A percentile compares a stretch with the other conserved stretches of the same genome.
phyloP scores from a whole-genome alignment of 495 filamentous ascomycete genomes.

The Aspergillus saccharolyticus region DNA sequence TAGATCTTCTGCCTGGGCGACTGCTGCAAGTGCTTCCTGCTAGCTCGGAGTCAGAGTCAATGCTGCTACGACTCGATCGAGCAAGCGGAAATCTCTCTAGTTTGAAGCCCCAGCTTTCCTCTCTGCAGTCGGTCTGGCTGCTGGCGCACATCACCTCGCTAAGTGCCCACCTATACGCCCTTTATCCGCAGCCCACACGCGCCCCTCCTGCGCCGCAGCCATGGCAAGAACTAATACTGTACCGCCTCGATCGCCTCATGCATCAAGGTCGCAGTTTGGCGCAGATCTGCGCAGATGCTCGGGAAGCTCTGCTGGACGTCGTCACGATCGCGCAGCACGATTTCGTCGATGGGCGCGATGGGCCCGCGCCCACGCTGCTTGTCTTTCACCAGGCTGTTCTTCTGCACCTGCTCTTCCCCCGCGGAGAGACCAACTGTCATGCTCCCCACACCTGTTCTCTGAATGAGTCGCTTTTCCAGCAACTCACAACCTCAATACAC shows the following conservation, averaged over 20 bases:
- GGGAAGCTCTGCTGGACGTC: neutral
- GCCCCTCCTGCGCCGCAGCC: neutral
- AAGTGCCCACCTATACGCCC: neutral
- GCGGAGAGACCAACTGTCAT: neutral
- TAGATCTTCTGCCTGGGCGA: neutral
- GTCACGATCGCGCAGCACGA: neutral
- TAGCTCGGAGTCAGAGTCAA: neutral
- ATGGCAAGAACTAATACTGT: constrained; percentile 6
- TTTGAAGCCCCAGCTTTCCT: neutral
- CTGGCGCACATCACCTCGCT: constrained; percentile 6
- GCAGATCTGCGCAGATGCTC: neutral
- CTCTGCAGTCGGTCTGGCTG: constrained; percentile 4
- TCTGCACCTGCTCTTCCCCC: neutral
- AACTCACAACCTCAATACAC: neutral
- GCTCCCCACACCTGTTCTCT: neutral
- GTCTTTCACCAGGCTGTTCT: neutral
- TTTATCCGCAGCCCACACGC: neutral
- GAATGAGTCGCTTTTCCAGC: neutral
- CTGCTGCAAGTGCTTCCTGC: neutral
- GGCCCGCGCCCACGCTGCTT: neutral
- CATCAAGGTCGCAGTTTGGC: neutral
- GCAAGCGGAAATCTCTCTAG: constrained; percentile 5
- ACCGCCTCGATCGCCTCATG: constrained; percentile 3
- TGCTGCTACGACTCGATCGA: neutral
- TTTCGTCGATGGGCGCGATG: neutral